Conservation (phyloP, 2,329 filamentous ascomycete species). For the Botryotinia convoluta region DNA sequence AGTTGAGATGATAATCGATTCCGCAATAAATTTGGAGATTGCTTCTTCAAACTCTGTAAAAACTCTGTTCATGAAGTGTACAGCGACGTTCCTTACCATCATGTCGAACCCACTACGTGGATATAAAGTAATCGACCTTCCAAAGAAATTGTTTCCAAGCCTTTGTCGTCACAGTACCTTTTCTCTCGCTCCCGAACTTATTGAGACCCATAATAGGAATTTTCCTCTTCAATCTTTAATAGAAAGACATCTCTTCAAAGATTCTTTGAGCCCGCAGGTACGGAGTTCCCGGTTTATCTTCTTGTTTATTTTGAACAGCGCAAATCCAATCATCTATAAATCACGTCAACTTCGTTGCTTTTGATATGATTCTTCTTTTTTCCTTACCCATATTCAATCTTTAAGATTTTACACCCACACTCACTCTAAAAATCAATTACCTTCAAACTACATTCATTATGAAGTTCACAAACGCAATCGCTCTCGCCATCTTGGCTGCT, state of each 20-base stretch:
- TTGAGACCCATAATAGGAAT: slow-evolving; percentile 4
- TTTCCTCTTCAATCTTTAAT: background rate
- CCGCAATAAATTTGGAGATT: background rate
- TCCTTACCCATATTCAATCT: slow-evolving; percentile 9
- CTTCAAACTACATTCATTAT: slow-evolving; percentile 16
- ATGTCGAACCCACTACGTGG: background rate
- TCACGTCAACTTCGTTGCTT: background rate
- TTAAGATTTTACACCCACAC: slow-evolving; percentile 4
- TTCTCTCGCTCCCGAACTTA: background rate
- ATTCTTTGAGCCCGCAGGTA: background rate
- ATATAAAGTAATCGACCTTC: background rate
- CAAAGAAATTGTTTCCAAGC: background rate
- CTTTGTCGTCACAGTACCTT: background rate
- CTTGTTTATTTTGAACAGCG: background rate
- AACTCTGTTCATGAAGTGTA: background rate
- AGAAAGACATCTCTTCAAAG: background rate
- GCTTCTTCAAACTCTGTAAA: background rate
- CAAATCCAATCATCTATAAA: background rate
- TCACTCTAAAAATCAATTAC: background rate
- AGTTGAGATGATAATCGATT: background rate
- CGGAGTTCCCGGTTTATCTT: background rate
- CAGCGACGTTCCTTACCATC: too few relatives aligned
- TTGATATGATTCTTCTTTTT: background rate
- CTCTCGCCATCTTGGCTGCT: slow-evolving; percentile 19
- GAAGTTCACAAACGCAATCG: slow-evolving; percentile 22